Conservation (phyloP, 2,329 filamentous ascomycete genomes). For the Apiospora rasikravindrae region DNA sequence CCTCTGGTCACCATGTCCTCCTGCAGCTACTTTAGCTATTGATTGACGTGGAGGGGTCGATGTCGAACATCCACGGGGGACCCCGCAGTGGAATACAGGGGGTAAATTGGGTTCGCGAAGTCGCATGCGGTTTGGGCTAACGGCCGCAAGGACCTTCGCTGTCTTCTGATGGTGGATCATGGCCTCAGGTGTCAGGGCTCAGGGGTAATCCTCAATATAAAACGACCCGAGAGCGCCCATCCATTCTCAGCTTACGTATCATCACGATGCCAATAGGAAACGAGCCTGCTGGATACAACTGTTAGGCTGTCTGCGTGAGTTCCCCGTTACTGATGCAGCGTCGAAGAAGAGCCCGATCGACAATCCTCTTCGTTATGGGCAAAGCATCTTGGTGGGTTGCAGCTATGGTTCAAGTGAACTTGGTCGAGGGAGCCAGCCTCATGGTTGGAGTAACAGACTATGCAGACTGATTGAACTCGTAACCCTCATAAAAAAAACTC, state of each 20-base stretch:
- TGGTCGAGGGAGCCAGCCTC: not conserved
- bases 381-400: not conserved
- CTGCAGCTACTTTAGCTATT: not conserved
- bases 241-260: not conserved
- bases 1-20: not conserved
- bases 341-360: not conserved
- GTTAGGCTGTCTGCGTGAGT: not conserved
- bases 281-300: not conserved
- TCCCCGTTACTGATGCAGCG: not conserved
- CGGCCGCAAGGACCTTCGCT: not conserved
- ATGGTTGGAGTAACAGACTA: not conserved
- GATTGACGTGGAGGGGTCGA: slow-evolving; percentile 1
- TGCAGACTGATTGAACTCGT: not conserved
- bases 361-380: not conserved
- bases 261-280: not conserved
- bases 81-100: not conserved
- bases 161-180: not conserved
- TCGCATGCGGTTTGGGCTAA: not conserved
- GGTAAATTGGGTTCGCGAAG: not conserved
- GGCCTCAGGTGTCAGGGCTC: not conserved
- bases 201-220: not conserved
- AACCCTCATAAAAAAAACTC: not conserved
- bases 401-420: not conserved
- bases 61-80: not conserved
- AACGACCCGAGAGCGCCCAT: not conserved